Conservation (phyloP, 129 eudicot species). For the Artemisia tridentata region DNA sequence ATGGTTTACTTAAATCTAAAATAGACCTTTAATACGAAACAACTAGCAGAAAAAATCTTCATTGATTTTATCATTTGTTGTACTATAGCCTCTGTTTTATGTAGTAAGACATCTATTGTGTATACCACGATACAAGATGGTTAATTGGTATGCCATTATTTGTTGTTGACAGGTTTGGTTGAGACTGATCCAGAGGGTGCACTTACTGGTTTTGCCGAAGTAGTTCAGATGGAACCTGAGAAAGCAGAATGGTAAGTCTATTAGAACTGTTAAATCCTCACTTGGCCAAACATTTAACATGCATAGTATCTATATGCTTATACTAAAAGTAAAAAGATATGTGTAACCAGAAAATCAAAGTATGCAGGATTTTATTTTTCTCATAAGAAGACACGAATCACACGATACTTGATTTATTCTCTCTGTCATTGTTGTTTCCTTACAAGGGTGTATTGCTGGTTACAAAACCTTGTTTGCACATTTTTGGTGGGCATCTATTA, state of each 20-base stretch:
- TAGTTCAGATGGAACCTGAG: slow-evolving; percentile 94
- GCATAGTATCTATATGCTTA: not conserved
- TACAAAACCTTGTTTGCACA: no score
- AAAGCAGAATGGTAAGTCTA: slow-evolving; percentile 94
- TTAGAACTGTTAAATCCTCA: not conserved
- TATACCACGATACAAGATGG: no score
- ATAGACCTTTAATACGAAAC: no score
- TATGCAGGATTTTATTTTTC: not conserved
- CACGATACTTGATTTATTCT: no score
- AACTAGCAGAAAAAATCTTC: no score
- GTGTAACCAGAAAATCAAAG: slow-evolving; percentile 2
- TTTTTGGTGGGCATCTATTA: no score
- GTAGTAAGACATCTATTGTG: not conserved
- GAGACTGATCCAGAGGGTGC: slow-evolving; percentile 98
- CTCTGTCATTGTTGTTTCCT: no score
- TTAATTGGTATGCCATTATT: slow-evolving; percentile 13
- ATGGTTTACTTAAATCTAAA: no score
- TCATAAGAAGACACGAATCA: no score
- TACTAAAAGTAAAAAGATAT: not conserved
- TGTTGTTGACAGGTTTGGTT: slow-evolving; percentile 62
- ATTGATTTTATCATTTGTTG: no score
- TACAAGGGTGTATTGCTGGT: no score
- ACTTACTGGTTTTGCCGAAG: slow-evolving; percentile 93
- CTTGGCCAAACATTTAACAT: not conserved
- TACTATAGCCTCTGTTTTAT: no score